Base-by-base conservation (phyloP, 805 yeast genomes). In the Maudiozyma serrabonitensis region DNA sequence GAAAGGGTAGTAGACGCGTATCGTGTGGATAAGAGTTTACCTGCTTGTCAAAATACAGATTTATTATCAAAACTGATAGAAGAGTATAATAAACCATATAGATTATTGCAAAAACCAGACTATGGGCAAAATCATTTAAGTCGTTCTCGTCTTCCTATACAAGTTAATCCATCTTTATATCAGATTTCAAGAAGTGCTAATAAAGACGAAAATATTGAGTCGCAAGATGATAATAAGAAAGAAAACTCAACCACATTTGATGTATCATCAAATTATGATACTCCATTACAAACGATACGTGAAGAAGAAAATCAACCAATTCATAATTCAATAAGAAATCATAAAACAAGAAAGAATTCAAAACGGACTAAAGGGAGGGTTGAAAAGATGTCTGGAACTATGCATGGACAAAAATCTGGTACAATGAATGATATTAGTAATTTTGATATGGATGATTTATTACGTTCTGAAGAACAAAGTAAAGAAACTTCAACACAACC, bases 1-100 rank as follows among this genome's bases (percentile, higher is more conserved):
- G 61, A 60, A 16, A 62, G 58, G 48, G 41, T 66, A 40, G 52
- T 52, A 32, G 58, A 54, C 4, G 23, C 47, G 7, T 56, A 50
- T 45, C 40, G 47, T 9, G 48, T 37, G 3, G 54, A 51, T 43
- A 50, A 46, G 18, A 42, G 32, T 6, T 15, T 28, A 25, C 45
- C 52, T 6, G 9, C 11, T 2, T 51, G 54, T 42, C 15, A 15
- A 15, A 39, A 51, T 21, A 37, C 35, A 1, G 6, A 2, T 2
- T 41, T 51, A 32, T 31, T 51, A 13, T 37, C 28, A 7, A 43
- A 25, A 25, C 25, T 51, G 16, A 41, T 48, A 1, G 47, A 31
- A 4, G 54, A 51, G 37, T 51, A 48, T 41, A 46, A 43, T 31
- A 45, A 34, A 25, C 55, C 57, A 2, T 46, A 49, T 7, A 46